Conservation (phyloP, 352 stramenopile genomes). For the Thalassiosira livingstoniorum region DNA sequence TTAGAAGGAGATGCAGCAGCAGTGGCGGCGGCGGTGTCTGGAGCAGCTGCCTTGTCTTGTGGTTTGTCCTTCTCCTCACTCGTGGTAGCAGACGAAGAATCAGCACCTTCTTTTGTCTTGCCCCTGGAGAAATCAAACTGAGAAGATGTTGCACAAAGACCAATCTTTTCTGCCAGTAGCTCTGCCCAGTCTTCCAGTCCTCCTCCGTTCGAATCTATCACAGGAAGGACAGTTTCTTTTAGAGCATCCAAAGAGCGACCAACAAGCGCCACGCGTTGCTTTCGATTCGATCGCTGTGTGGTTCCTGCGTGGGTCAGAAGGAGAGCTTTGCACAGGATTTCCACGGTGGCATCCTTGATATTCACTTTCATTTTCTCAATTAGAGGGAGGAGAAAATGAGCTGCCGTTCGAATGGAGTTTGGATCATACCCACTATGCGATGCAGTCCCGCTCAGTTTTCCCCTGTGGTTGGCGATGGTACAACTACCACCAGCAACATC, state of each 20-base stretch:
- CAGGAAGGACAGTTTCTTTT: conserved; percentile 37
- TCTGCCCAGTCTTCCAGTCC: conserved; percentile 27
- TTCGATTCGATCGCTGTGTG: conserved; percentile 49
- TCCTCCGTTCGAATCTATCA: conserved; percentile 25
- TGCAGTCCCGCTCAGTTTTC: conserved; percentile 46
- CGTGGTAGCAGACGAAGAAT: conserved; percentile 9
- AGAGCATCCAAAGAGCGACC: conserved; percentile 52
- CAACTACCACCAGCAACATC: no score
- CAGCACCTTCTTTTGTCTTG: conserved; percentile 10
- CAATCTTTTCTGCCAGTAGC: conserved; percentile 52
- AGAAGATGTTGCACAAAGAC: conserved; percentile 43
- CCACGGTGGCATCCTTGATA: no score
- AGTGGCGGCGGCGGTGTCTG: neutral
- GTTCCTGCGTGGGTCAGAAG: conserved; percentile 77
- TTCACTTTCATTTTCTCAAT: conserved; percentile 33
- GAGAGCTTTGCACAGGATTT: conserved; percentile 54
- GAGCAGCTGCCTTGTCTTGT: conserved; percentile 12
- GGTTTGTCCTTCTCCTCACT: conserved; percentile 5
- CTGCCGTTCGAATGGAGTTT: conserved; percentile 58
- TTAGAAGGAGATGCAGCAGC: neutral
- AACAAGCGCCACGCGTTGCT: conserved; percentile 63
- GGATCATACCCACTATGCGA: conserved; percentile 54
- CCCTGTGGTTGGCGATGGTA: conserved; percentile 21
- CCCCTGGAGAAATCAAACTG: neutral
- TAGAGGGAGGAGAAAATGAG: conserved; percentile 44